Conservation (phyloP, 106 monocot genomes). For the Allium fistulosum region DNA sequence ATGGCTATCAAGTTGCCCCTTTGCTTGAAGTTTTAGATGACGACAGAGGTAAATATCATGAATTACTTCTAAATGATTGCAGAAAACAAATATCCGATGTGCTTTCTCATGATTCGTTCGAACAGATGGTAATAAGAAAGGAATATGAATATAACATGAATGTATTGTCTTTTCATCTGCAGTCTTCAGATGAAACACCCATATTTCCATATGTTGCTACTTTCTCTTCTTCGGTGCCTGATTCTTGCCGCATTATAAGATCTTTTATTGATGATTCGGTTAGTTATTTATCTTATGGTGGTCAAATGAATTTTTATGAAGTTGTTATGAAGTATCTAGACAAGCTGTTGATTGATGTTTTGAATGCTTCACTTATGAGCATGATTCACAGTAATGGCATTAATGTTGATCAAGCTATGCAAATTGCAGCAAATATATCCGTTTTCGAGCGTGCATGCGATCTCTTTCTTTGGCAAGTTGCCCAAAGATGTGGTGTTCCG, state of each 20-base stretch:
- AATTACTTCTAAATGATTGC: slow-evolving; percentile 47
- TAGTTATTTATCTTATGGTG: too few species aligned
- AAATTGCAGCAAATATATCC: too few species aligned
- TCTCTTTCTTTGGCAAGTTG: slow-evolving; percentile 36
- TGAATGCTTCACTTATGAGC: too few species aligned
- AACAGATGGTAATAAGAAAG: slow-evolving; percentile 56
- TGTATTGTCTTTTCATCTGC: slow-evolving; percentile 36
- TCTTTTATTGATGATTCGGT: too few species aligned
- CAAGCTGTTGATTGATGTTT: too few species aligned
- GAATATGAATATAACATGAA: slow-evolving; percentile 66
- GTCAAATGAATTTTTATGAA: too few species aligned
- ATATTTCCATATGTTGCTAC: slow-evolving; percentile 51
- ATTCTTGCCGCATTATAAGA: slow-evolving; percentile 39
- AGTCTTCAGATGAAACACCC: slow-evolving; percentile 19
- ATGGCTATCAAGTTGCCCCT: slow-evolving; percentile 39
- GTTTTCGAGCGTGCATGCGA: slow-evolving; percentile 45
- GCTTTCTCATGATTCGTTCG: slow-evolving; percentile 43
- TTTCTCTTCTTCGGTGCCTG: slow-evolving; percentile 56
- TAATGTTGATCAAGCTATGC: too few species aligned
- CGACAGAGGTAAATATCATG: slow-evolving; percentile 55
- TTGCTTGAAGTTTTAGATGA: slow-evolving; percentile 45
- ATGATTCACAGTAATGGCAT: too few species aligned
- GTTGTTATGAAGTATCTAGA: too few species aligned
- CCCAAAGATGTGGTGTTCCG: slow-evolving; percentile 46
- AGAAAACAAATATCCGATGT: slow-evolving; percentile 28